A percentile compares a stretch with the other conserved stretches of the same genome.
These are phyloP conservation scores for Scedosporium aurantiacum DNA, from an alignment of 2,329 filamentous ascomycete genomes.

Conservation along the genomic window DNA sequence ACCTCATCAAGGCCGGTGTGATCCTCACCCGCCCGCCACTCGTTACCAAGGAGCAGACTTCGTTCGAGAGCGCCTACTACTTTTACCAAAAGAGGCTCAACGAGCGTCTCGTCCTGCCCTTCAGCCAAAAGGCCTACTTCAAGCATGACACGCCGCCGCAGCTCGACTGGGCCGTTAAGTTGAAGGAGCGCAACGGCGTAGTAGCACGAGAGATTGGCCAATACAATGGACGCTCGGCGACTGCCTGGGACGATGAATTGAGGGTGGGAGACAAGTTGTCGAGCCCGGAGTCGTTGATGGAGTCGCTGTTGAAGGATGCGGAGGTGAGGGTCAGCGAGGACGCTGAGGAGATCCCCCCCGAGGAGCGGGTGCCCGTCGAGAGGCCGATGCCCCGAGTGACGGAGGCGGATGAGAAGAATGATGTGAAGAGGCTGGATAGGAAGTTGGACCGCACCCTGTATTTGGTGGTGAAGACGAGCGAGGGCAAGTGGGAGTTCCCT, in stretches of 20 bases:
- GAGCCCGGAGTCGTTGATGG: slow-evolving; percentile 51
- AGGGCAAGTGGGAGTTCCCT: slow-evolving; percentile 74
- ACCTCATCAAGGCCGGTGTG: slow-evolving; percentile 52
- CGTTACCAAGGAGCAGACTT: slow-evolving; percentile 69
- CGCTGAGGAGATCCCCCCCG: slow-evolving; percentile 45
- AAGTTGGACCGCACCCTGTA: slow-evolving; percentile 76
- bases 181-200: slow-evolving; percentile 59
- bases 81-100: slow-evolving; percentile 97
- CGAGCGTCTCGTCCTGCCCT: slow-evolving; percentile 79
- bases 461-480: slow-evolving; percentile 64
- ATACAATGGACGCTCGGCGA: slow-evolving; percentile 59
- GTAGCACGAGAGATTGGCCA: slow-evolving; percentile 75
- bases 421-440: slow-evolving; percentile 69
- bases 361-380: slow-evolving; percentile 57
- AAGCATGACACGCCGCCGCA: slow-evolving; percentile 77
- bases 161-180: slow-evolving; percentile 83
- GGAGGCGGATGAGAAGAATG: slow-evolving; percentile 66
- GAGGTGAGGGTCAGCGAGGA: slow-evolving; percentile 51
- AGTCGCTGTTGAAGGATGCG: slow-evolving; percentile 64
- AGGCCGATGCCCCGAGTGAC: slow-evolving; percentile 59
- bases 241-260: slow-evolving; percentile 87
- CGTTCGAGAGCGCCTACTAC: slow-evolving; percentile 88
- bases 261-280: slow-evolving; percentile 61
- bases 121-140: slow-evolving; percentile 88
- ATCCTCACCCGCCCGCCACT: slow-evolving; percentile 82